phyloP scores from a whole-genome alignment of 2,329 filamentous ascomycete species.

The Chaetothyriales sp. region DNA sequence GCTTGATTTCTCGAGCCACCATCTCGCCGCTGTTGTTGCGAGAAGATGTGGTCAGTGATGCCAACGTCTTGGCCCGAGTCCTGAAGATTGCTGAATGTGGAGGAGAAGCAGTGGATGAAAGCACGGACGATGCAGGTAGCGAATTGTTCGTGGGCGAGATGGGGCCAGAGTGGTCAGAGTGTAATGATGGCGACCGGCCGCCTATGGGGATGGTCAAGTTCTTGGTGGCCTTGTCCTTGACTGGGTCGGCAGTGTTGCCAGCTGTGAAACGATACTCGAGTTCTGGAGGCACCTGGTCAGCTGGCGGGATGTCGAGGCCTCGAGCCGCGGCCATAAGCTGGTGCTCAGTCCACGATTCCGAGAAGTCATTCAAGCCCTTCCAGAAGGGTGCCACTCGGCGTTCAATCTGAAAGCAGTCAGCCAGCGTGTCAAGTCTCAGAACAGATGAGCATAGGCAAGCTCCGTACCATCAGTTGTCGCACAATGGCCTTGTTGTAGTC shows the following conservation, averaged over 20 bases:
- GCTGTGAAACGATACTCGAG: constrained; percentile 38
- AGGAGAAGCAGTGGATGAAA: constrained; percentile 37
- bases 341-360: constrained; percentile 78
- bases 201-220: constrained; percentile 67
- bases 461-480: constrained; percentile 69
- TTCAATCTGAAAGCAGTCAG: constrained; percentile 56
- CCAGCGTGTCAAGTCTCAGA: constrained; percentile 7
- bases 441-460: not conserved
- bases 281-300: constrained; percentile 68
- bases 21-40: constrained; percentile 61
- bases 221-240: constrained; percentile 47
- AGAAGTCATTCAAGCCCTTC: constrained; percentile 81
- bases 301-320: constrained; percentile 65
- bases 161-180: constrained; percentile 53
- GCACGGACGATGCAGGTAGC: constrained; percentile 44
- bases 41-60: constrained; percentile 62
- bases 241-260: constrained; percentile 30
- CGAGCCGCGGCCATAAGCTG: constrained; percentile 85
- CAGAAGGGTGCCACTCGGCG: constrained; percentile 86
- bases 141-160: constrained; percentile 46
- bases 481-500: constrained; percentile 85
- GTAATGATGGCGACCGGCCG: constrained; percentile 59
- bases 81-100: constrained; percentile 50
- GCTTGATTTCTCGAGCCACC: constrained; percentile 57
- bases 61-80: constrained; percentile 75